Base-by-base conservation (phyloP, 1,284 basidiomycete genomes). In the Moniliella sp. region DNA sequence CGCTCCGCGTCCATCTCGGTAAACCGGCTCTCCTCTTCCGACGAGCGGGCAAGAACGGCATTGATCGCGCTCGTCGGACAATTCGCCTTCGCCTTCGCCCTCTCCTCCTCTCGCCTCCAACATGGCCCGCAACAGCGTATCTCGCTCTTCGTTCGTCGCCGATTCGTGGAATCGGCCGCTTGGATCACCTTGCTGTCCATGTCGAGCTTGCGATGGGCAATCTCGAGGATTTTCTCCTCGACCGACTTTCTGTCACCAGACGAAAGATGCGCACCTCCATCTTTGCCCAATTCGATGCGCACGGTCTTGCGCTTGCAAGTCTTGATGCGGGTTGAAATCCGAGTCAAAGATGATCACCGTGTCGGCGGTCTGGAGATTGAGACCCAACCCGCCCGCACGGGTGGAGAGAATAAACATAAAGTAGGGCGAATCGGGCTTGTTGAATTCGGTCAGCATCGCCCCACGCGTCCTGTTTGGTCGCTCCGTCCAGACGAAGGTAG, bases 241-340 rank as follows among this genome's bases (percentile, higher is more conserved):
- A 97, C 84, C 45, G 82, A 91, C 66, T 88, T 86, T 88, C 82
- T 4, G 88, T 94, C 57, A 99, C 86, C 59, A 99, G 79, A 48
- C 88, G 76, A 43, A 97, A 67, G 45, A 99, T 94, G 25, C 86
- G 74, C 23, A 99, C 91, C 35, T 86, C 80, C 65, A 91, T 91
- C 48, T 91, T 99, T 99, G 91, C 42, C 91, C 91, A 54, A 97
- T 97, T 73, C 91, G 86, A 69, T 99, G 88, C 8, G 83, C 83
- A 69, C 82, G 61, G 31, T 70, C 69, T 48, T 70, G 69, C 2
- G 70, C 70, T 65, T 99, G 91, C 46, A 97, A 66, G 73, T 99
- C 91, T 44, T 64, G 62, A 46, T 65, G 49, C 29, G 45, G 46
- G 32, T 55, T 50, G 40, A 42, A 57, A 33, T 57, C 53, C 15